Conservation (phyloP, 306 rosid species). For the Aeschynomene evenia region DNA sequence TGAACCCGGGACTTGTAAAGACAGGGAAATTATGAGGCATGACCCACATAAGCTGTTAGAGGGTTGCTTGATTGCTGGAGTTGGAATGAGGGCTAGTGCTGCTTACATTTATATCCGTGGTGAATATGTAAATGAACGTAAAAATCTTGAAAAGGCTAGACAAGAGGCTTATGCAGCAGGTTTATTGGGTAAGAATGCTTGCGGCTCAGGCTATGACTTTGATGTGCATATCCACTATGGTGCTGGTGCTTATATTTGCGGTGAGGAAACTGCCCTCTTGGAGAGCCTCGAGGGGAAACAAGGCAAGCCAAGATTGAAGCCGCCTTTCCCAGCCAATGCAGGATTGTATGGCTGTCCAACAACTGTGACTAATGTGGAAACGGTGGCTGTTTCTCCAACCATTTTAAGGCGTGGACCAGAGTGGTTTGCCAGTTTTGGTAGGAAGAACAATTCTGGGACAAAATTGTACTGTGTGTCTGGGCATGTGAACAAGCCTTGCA, state of each 20-base stretch:
- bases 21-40: conserved; percentile 96
- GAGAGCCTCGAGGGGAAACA: conserved; percentile 99
- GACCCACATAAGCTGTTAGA: conserved; percentile 94
- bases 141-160: conserved; percentile 83
- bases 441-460: conserved; percentile 97
- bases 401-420: conserved; percentile 97
- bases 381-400: conserved; percentile 97
- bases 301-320: conserved; percentile 98
- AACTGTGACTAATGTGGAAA: conserved; percentile 96
- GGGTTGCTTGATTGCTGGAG: conserved; percentile 98
- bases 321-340: conserved; percentile 99
- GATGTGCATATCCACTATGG: conserved; percentile 97
- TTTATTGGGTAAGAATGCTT: conserved; percentile 91
- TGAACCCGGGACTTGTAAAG: conserved; percentile 99
- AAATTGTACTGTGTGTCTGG: conserved; percentile 90
- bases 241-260: conserved; percentile 98
- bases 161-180: conserved; percentile 94
- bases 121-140: conserved; percentile 89
- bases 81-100: conserved; percentile 98
- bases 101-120: conserved; percentile 96
- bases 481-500: conserved; percentile 97
- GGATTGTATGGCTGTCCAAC: conserved; percentile 98
- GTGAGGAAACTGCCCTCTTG: conserved; percentile 96
- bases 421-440: conserved; percentile 98
- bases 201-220: conserved; percentile 95